Base-by-base conservation (phyloP, 495 filamentous ascomycete genomes). In the Jackrogersella multiformis region DNA sequence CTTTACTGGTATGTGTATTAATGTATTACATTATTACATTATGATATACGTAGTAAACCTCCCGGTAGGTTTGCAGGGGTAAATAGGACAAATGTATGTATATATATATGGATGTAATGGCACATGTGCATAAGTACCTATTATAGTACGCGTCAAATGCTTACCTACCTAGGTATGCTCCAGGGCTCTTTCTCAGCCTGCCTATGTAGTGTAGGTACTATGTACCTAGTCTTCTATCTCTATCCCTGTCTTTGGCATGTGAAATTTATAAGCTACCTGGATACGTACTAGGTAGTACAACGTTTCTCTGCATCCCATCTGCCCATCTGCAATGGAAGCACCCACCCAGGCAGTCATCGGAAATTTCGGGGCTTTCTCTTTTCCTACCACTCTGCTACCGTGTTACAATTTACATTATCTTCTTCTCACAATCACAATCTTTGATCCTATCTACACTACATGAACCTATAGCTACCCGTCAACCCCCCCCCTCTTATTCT, bases 181-280 rank as follows among this genome's bases (percentile, higher is more conserved):
- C 9, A 21, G 20, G 18, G 20, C 23, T 23, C 18, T 12, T 44
- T 49, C 45, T 55, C 39, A 56, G 32, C 53, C 54, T 51, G 39
- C 30, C 36, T 51, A 39, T n/a, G 36, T 15, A 39, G 10, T 1
- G 0, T 39, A 39, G 35, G n/a, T 38, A 38, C 35, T 12, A 2
- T 39, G 5, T 39, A 42, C 42, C 7, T 3, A 4, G 26, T 7
- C 42, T 24, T 34, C 52, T 44, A 55, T 58, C 53, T 58, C 1
- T 13, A 64, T 45, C 68, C 68, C 44, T 71, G 71, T 66, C 51
- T 59, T 58, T 64, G 39, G 45, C 71, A 74, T 74, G 71, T 74
- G 71, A 74, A 69, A 71, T 54, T 61, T 46, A 2, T 12, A 35
- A 18, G 12, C 26, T 24, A 30, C 28, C 18, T 23, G 15, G n/a